phyloP scores from a whole-genome alignment of 768 basidiomycete species.

The Kwoniella sp. region DNA sequence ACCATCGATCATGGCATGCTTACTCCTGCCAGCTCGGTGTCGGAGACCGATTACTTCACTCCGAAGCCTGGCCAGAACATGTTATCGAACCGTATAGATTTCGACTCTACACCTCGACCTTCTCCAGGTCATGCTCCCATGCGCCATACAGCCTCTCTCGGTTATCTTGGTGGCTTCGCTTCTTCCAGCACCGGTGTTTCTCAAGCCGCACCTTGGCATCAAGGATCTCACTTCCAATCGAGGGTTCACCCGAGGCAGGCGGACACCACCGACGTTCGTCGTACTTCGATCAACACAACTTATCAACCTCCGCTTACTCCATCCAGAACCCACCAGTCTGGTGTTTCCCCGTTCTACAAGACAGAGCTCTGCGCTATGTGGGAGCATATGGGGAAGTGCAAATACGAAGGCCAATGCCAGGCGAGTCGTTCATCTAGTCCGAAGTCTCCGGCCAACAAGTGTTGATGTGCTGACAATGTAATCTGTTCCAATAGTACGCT shows the following conservation, averaged over 20 bases:
- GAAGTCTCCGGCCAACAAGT: too few species aligned
- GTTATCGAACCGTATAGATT: neutral
- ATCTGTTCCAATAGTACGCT: conserved; percentile 24
- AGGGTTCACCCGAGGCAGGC: too few species aligned
- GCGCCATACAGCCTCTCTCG: conserved; percentile 1
- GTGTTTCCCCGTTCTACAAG: conserved; percentile 30
- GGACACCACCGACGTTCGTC: too few species aligned
- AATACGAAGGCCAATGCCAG: conserved; percentile 40
- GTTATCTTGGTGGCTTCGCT: neutral
- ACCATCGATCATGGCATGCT: conserved; percentile 8
- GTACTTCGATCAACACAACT: neutral
- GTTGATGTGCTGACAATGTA: too few species aligned
- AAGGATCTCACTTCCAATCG: neutral
- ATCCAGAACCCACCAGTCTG: neutral
- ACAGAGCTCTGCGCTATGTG: conserved; percentile 43
- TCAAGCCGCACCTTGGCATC: neutral
- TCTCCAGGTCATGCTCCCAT: conserved; percentile 2
- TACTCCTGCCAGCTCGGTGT: neutral
- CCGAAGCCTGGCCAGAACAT: neutral
- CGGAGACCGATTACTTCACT: neutral
- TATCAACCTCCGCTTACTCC: neutral
- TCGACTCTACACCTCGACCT: conserved; percentile 11
- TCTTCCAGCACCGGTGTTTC: neutral
- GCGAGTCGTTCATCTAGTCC: conserved; percentile 34
- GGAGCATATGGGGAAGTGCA: conserved; percentile 35